Evolutionary conservation across 2,329 filamentous ascomycete species (phyloP), one percentile per base, ranked within the genome.

Genomic region (Hansfordia pulvinata): DNA sequence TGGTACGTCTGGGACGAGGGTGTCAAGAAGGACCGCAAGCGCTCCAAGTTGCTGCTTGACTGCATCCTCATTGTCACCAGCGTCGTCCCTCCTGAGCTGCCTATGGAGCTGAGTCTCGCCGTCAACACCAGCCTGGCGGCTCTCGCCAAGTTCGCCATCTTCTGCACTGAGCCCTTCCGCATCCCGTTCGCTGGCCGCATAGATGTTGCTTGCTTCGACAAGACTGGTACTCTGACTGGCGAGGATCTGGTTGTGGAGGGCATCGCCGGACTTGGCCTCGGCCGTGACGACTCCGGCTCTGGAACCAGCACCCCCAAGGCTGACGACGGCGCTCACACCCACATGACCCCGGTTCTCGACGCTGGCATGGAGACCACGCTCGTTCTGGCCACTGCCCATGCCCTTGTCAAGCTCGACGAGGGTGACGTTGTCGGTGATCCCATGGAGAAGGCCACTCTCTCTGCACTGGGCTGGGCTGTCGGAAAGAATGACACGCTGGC

Each of bases 1-100:
- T 94, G 90, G 86, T 98, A 98, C 52, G 90, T 98, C 32, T 98
- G 90, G 90, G 74, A 86, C 35, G 88, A 98, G 55, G 92, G 90
- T 60, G 88, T 98, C 29, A 69, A 71, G 49, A 85, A 81, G 58
- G 88, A 96, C 46, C 79, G 90, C 49, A 96, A 98, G 63, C 78
- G 90, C 37, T 96, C 88, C 24, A 98, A 98, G 69, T 72, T 98
- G 20, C 70, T 98, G 32, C 72, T 98, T 28, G 92, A 98, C 58
- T 98, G 92, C 49, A 73, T 98, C 54, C 76, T 98, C 52, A 98
- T 98, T 44, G 74, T 98, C 42, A 98, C 90, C 20, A 94, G 85
- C 47, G 90, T 98, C 32, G 90, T 98, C 2, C 90, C 90, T n/a
- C 90, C 90, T 2, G 90, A 98, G 57, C 63, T 98, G 35, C 90